These are phyloP conservation scores for Trametopsis cervina DNA, from an alignment of 768 basidiomycete species.

Conservation along the genomic window DNA sequence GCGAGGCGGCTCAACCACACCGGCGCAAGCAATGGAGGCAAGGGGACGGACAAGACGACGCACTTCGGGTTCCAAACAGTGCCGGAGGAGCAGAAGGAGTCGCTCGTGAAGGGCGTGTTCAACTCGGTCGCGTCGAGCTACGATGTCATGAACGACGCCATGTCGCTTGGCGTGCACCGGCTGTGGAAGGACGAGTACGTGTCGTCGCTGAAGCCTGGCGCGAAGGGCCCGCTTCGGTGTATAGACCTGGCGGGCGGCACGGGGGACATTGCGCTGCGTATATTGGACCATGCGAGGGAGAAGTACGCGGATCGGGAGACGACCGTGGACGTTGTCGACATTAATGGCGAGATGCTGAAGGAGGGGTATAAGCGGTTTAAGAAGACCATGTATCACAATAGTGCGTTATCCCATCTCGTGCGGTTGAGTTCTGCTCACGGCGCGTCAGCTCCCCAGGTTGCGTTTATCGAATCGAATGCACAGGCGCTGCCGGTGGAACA, in stretches of 20 bases:
- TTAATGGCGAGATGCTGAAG: constrained; percentile 92
- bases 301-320: constrained; percentile 88
- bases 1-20: background rate
- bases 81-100: constrained; percentile 81
- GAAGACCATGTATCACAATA: constrained; percentile 97
- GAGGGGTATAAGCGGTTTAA: constrained; percentile 89
- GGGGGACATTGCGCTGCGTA: constrained; percentile 92
- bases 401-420: constrained; percentile 38
- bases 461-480: constrained; percentile 91
- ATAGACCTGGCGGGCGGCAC: constrained; percentile 98
- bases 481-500: constrained; percentile 61
- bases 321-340: constrained; percentile 84
- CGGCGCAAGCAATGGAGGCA: background rate
- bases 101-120: constrained; percentile 88
- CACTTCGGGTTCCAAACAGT: constrained; percentile 95
- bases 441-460: constrained; percentile 76
- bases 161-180: constrained; percentile 92
- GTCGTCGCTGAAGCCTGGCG: constrained; percentile 65
- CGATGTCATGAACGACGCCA: constrained; percentile 99
- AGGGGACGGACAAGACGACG: constrained; percentile 34
- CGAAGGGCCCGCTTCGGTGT: constrained; percentile 67
- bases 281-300: constrained; percentile 86
- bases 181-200: constrained; percentile 96
- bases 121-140: constrained; percentile 93
- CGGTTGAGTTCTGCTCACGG: constrained; percentile 7